Percentiles rank a stretch among this genome's conserved stretches.
Conservation (phyloP, 768 basidiomycete genomes). For the Leucocoprinus birnbaumii region DNA sequence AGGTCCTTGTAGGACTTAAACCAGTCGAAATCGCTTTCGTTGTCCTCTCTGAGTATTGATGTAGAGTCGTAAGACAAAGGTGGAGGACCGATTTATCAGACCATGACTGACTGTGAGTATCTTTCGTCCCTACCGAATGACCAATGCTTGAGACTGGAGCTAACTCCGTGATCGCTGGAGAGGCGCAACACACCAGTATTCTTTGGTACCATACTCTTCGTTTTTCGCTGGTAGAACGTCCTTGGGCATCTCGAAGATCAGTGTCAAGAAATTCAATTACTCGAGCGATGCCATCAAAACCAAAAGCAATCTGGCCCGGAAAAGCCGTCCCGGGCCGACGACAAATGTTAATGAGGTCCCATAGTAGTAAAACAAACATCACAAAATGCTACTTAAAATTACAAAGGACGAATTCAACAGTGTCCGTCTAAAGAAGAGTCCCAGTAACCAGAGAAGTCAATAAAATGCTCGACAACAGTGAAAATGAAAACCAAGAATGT, state of each 20-base stretch:
- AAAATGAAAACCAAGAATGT: not conserved
- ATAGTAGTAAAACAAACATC: too few relatives aligned
- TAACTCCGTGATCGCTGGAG: not conserved
- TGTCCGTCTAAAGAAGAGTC: not conserved
- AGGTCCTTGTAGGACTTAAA: slow-evolving; percentile 81
- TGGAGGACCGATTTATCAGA: not conserved
- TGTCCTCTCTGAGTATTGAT: slow-evolving; percentile 43
- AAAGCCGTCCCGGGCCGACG: too few relatives aligned
- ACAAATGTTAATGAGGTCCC: too few relatives aligned
- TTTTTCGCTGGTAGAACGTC: slow-evolving; percentile 55
- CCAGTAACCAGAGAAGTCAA: not conserved
- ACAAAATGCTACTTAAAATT: too few relatives aligned
- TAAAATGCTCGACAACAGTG: not conserved
- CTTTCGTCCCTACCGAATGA: slow-evolving; percentile 56
- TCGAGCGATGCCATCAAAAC: not conserved
- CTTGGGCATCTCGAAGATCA: slow-evolving; percentile 7
- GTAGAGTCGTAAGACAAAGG: not conserved
- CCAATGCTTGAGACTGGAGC: not conserved
- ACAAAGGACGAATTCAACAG: too few relatives aligned
- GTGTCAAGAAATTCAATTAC: not conserved
- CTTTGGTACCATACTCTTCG: slow-evolving; percentile 63
- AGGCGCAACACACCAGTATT: slow-evolving; percentile 57
- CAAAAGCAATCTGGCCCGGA: not conserved
- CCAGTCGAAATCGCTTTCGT: slow-evolving; percentile 76
- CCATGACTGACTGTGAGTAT: slow-evolving; percentile 63